Conservation (phyloP, 2,329 filamentous ascomycete genomes). For the Scolecobasidium constrictum region DNA sequence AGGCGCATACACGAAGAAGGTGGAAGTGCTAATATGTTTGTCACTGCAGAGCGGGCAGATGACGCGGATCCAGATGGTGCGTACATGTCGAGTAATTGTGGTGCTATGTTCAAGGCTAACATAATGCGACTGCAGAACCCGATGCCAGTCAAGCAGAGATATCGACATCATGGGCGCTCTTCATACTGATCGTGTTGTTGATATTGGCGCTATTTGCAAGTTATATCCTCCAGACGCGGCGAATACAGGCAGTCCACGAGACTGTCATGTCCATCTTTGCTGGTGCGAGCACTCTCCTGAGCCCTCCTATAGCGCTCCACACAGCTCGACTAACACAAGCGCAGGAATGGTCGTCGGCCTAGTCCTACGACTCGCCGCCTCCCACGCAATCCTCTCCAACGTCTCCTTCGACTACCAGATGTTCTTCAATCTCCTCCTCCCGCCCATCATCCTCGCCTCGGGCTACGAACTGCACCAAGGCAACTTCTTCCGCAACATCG, state of each 20-base stretch:
- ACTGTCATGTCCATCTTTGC: slow-evolving; percentile 98
- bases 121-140: slow-evolving; percentile 39
- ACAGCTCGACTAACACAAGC: slow-evolving; percentile 13
- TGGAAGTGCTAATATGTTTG: too few relatives aligned
- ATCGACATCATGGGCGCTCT: slow-evolving; percentile 90
- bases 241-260: slow-evolving; percentile 95
- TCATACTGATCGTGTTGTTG: slow-evolving; percentile 89
- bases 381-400: slow-evolving; percentile 74
- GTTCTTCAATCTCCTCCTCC: slow-evolving; percentile 98
- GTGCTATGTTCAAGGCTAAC: slow-evolving; percentile 21
- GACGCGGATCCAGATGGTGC: slow-evolving; percentile 33
- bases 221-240: slow-evolving; percentile 92
- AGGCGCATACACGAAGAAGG: too few relatives aligned
- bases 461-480: slow-evolving; percentile 97
- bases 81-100: slow-evolving; percentile 12
- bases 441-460: slow-evolving; percentile 92
- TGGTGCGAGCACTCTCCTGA: slow-evolving; percentile 39
- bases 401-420: slow-evolving; percentile 98
- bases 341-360: slow-evolving; percentile 91
- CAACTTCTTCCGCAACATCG: slow-evolving; percentile 98
- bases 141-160: slow-evolving; percentile 89
- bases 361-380: slow-evolving; percentile 69
- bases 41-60: slow-evolving; percentile 28
- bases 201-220: slow-evolving; percentile 93
- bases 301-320: slow-evolving; percentile 3